phyloP scores from a whole-genome alignment of 352 stramenopile species.

The Phytophthora niederhauseri region DNA sequence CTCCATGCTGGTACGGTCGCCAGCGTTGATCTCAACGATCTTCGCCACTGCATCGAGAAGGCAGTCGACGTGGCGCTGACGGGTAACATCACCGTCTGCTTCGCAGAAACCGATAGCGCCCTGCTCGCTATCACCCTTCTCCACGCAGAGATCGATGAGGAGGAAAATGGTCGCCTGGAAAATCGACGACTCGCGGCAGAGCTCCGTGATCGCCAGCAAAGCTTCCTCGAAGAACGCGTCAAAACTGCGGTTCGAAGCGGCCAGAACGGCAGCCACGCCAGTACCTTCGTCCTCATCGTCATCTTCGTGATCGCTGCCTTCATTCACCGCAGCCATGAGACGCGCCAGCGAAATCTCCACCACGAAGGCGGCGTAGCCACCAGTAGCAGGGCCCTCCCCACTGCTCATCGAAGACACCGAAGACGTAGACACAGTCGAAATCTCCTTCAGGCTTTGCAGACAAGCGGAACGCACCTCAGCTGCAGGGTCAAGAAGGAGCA shows the following conservation, averaged over 20 bases:
- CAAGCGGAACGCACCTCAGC: conserved; percentile 72
- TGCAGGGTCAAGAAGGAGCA: conserved; percentile 68
- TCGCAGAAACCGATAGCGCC: conserved; percentile 42
- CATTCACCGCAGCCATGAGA: conserved; percentile 62
- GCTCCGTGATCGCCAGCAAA: conserved; percentile 71
- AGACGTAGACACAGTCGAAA: conserved; percentile 63
- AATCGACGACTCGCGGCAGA: conserved; percentile 77
- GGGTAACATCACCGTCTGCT: conserved; percentile 29
- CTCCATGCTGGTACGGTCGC: conserved; percentile 79
- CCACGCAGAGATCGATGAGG: conserved; percentile 67
- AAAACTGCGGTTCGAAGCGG: conserved; percentile 57
- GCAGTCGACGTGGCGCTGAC: conserved; percentile 47
- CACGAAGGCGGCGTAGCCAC: conserved; percentile 71
- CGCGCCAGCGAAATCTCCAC: conserved; percentile 77
- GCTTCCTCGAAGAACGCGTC: conserved; percentile 75
- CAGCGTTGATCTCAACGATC: conserved; percentile 81
- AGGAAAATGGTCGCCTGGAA: conserved; percentile 82
- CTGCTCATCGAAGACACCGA: conserved; percentile 16
- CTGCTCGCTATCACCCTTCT: conserved; percentile 27
- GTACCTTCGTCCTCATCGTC: conserved; percentile 36
- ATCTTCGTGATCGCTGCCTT: conserved; percentile 39
- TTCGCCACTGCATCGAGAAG: conserved; percentile 78
- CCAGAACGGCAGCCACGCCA: conserved; percentile 45
- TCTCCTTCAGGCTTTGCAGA: conserved; percentile 68
- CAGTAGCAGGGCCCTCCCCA: conserved; percentile 35